phyloP scores from a whole-genome alignment of 1,284 basidiomycete genomes.

The Microstroma glucosiphilum region DNA sequence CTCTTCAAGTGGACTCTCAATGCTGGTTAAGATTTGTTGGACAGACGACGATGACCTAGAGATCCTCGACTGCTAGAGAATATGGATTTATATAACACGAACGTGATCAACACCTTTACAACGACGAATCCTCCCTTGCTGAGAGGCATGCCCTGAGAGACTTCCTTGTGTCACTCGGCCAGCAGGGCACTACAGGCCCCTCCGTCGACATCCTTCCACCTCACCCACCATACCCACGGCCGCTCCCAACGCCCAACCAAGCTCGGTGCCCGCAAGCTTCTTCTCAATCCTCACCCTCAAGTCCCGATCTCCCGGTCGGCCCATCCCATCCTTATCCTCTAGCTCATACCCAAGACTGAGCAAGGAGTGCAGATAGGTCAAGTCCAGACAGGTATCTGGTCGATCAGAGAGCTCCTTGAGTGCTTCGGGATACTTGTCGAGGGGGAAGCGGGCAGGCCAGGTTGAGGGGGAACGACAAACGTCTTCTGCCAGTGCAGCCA shows the following conservation, averaged over 20 bases:
- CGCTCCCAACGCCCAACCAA: slow-evolving; percentile 90
- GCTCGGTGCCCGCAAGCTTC: slow-evolving; percentile 80
- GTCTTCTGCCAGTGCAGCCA: slow-evolving; percentile 32
- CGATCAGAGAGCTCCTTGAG: slow-evolving; percentile 72
- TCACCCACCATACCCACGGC: slow-evolving; percentile 7
- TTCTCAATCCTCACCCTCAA: slow-evolving; percentile 59
- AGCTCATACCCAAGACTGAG: slow-evolving; percentile 60
- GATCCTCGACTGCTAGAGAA: too few species aligned
- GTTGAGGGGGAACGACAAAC: slow-evolving; percentile 24
- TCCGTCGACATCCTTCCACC: slow-evolving; percentile 1
- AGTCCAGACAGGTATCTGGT: slow-evolving; percentile 89
- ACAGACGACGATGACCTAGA: too few species aligned
- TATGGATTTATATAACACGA: too few species aligned
- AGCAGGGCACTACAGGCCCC: too few species aligned
- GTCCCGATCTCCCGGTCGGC: slow-evolving; percentile 51
- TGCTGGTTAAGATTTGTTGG: too few species aligned
- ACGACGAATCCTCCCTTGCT: too few species aligned
- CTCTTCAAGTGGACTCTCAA: too few species aligned
- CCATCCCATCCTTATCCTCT: slow-evolving; percentile 34
- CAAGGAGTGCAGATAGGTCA: slow-evolving; percentile 89
- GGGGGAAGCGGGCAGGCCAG: slow-evolving; percentile 40
- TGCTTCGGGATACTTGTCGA: slow-evolving; percentile 49
- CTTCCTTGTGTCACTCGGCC: too few species aligned
- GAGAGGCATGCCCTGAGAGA: too few species aligned
- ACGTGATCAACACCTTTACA: too few species aligned